A percentile compares a stretch with the other conserved stretches of the same genome.
phyloP scores from a whole-genome alignment of 2,329 filamentous ascomycete species.

The Fusarium papillatum region DNA sequence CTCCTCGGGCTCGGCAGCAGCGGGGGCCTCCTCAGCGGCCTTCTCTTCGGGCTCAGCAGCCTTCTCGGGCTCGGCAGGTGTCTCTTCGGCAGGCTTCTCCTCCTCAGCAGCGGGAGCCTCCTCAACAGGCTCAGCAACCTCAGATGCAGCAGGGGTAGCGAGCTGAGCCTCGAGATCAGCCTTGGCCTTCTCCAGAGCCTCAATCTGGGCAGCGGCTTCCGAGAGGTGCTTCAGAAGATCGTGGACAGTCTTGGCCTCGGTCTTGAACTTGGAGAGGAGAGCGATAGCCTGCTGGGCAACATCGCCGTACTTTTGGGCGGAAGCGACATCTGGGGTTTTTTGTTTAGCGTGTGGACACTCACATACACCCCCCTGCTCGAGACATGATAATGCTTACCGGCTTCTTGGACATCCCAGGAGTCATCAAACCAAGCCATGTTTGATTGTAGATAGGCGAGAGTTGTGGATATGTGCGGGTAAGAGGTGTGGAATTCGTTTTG shows the following conservation, averaged over 20 bases:
- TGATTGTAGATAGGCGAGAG: background rate
- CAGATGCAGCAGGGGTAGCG: constrained; percentile 6
- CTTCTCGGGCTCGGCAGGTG: background rate
- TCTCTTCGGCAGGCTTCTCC: background rate
- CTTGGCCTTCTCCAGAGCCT: constrained; percentile 22
- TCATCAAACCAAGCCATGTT: constrained; percentile 34
- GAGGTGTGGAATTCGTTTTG: background rate
- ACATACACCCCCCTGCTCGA: background rate
- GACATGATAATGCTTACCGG: constrained; percentile 5
- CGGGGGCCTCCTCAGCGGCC: background rate
- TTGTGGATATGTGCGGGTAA: background rate
- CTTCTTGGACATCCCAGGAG: constrained; percentile 29
- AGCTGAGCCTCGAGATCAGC: constrained; percentile 17
- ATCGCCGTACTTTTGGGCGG: constrained; percentile 26
- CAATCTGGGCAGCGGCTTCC: constrained; percentile 18
- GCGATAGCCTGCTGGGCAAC: constrained; percentile 22
- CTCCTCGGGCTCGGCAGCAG: background rate
- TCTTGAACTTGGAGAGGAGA: constrained; percentile 20
- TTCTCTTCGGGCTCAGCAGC: background rate
- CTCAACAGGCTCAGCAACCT: background rate
- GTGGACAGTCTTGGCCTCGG: constrained; percentile 26
- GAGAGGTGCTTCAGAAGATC: constrained; percentile 29
- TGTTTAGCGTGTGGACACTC: constrained; percentile 4
- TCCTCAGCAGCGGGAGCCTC: background rate
- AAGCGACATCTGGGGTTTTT: constrained; percentile 12